Evolutionary conservation across 208 protist genomes (phyloP).

Genomic region (Kentomonas sorsogonicus): DNA sequence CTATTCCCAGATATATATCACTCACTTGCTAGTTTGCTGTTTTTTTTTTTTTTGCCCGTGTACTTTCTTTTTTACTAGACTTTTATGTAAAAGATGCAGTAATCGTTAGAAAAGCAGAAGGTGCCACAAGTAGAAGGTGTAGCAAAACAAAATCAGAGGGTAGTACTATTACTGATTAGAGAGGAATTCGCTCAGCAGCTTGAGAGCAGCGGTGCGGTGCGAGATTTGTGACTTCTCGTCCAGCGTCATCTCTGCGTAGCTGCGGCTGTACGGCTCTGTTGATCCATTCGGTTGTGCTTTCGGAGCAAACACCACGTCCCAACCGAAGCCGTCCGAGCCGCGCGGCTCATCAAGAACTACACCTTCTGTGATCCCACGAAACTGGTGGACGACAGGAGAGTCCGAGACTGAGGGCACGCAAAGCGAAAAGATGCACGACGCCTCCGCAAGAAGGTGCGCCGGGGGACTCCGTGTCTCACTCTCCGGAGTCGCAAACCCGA

Average conservation of each 20-base stretch:
- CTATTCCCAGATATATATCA: background rate
- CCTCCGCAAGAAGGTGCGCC: constrained; percentile 57
- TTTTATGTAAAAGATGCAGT: too few relatives aligned
- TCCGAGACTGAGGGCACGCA: constrained; percentile 20
- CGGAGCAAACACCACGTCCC: constrained; percentile 96
- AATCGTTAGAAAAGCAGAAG: too few relatives aligned
- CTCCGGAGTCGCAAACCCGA: constrained; percentile 51
- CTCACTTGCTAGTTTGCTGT: too few relatives aligned
- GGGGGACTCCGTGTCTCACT: constrained; percentile 42
- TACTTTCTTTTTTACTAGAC: too few relatives aligned
- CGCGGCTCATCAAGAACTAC: constrained; percentile 57
- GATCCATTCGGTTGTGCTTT: constrained; percentile 17
- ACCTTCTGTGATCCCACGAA: constrained; percentile 65
- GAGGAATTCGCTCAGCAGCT: constrained; percentile 37
- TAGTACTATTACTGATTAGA: background rate
- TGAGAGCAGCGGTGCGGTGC: constrained; percentile 86
- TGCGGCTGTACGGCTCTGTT: constrained; percentile 34
- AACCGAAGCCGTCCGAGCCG: constrained; percentile 82
- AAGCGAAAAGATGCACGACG: constrained; percentile 68
- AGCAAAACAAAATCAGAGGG: too few relatives aligned
- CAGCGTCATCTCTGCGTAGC: constrained; percentile 85
- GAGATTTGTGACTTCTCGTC: constrained; percentile 94
- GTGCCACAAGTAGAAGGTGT: too few relatives aligned
- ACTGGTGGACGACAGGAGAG: constrained; percentile 35
- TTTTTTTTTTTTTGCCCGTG: too few relatives aligned